These are phyloP conservation scores for Fusarium goolgardi DNA, from an alignment of 2,329 filamentous ascomycete species.

Conservation along the genomic window DNA sequence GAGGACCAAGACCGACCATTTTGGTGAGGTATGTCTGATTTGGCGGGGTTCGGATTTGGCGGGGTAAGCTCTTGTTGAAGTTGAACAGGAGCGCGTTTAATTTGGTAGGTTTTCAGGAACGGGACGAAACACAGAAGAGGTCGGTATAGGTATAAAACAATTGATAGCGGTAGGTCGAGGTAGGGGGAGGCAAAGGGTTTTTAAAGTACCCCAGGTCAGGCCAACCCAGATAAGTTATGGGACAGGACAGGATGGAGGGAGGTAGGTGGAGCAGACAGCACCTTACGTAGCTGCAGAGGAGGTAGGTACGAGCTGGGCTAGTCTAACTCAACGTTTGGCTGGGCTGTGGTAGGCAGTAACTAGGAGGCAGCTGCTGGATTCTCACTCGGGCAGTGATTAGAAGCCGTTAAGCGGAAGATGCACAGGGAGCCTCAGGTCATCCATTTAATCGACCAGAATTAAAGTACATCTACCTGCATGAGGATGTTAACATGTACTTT, in stretches of 20 bases:
- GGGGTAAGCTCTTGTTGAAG: slow-evolving; percentile 49
- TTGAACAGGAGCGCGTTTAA: slow-evolving; percentile 12
- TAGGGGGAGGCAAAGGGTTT: slow-evolving; percentile 39
- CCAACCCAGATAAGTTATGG: slow-evolving; percentile 36
- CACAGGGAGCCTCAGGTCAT: slow-evolving; percentile 24
- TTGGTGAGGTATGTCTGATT: slow-evolving; percentile 50
- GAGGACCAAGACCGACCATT: slow-evolving; percentile 65
- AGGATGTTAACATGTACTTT: slow-evolving; percentile 26
- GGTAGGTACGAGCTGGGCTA: slow-evolving; percentile 23
- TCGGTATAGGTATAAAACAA: slow-evolving; percentile 12
- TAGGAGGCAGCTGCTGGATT: not conserved
- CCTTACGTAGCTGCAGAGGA: slow-evolving; percentile 25
- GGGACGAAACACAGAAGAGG: slow-evolving; percentile 2
- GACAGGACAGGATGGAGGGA: slow-evolving; percentile 28
- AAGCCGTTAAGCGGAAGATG: slow-evolving; percentile 40
- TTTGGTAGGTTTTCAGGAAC: slow-evolving; percentile 5
- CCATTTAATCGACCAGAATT: slow-evolving; percentile 11
- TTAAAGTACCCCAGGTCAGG: slow-evolving; percentile 35
- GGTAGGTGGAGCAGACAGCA: slow-evolving; percentile 41
- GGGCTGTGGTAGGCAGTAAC: slow-evolving; percentile 6
- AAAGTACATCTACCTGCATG: slow-evolving; percentile 38
- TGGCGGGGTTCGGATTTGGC: slow-evolving; percentile 54
- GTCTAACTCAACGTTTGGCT: slow-evolving; percentile 4
- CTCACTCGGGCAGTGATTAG: slow-evolving; percentile 15
- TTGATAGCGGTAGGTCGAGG: slow-evolving; percentile 11